Base-by-base conservation (phyloP, 2,329 filamentous ascomycete genomes). In the Pezicula radicicola region DNA sequence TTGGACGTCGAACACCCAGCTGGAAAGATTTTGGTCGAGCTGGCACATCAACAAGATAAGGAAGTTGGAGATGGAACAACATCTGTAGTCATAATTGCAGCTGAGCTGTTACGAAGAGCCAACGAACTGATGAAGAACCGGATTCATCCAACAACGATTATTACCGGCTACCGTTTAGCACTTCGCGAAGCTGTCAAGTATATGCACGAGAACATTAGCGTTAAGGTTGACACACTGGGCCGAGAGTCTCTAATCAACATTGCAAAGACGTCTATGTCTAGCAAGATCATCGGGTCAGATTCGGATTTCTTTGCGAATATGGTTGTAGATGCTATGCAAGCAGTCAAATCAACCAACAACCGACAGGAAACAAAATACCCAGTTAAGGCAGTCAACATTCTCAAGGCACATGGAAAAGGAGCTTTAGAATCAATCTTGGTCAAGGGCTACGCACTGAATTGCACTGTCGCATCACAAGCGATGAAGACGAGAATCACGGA, bases 51-150 rank as follows among this genome's bases (percentile, higher is more conserved):
- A 75, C 94, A 99, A 75, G 94, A 99, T 72, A 97, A 95, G 78
- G 94, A 99, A 75, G 94, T 99, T 51, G 94, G 94, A 65, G 94
- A 99, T 76, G 94, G 94, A 64, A 99, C 94, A 46, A 99, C 94
- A 19, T 97, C 93, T 46, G 94, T 99, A 48, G 94, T 99, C 53
- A 83, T 99, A 63, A 97, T 99, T 72, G 94, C 94, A 48, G 90
- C 94, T 55, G 94, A 99, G 78, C 87, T 99, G 60, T 79, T 99
- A 67, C 85, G 89, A 70, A 83, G 94, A 73, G 94, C 86, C 58
- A 99, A 99, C 78, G 94, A 99, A 76, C 83, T 99, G 61, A 95
- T 97, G 89, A 97, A 94, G 81, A 99, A 97, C 83, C 89, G 92
- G 71, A 99, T 99, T 83, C 94, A 99, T 76, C 95, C 94, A 51